These are phyloP conservation scores for Coprinellus micaceus DNA, from an alignment of 768 basidiomycete species.

Conservation along the genomic window DNA sequence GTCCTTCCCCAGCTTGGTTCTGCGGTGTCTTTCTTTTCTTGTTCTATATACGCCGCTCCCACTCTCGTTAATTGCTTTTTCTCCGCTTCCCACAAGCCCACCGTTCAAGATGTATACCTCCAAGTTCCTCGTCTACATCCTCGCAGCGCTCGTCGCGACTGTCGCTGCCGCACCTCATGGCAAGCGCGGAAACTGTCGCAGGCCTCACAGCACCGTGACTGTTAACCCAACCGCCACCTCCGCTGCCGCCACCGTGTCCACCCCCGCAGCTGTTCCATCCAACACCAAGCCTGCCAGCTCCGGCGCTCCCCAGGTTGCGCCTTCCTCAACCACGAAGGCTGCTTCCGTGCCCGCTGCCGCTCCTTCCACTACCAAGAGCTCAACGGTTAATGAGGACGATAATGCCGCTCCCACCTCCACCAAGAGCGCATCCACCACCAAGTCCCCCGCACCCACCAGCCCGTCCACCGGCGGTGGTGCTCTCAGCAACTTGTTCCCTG, in stretches of 20 bases:
- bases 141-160: constrained; percentile 20
- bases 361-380: too few relatives aligned
- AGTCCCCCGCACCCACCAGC: constrained; percentile 14
- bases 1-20: constrained; percentile 1
- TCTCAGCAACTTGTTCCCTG: constrained; percentile 41
- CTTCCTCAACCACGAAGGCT: constrained; percentile 10
- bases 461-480: constrained; percentile 13
- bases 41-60: constrained; percentile 3
- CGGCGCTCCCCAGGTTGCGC: not conserved
- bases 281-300: constrained; percentile 5
- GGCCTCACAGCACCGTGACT: not conserved
- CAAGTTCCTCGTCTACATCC: constrained; percentile 22
- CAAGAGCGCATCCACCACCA: constrained; percentile 3
- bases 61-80: not conserved
- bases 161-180: constrained; percentile 16
- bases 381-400: too few relatives aligned
- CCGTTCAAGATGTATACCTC: constrained; percentile 22
- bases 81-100: constrained; percentile 12
- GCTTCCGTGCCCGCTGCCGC: too few relatives aligned
- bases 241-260: constrained; percentile 9
- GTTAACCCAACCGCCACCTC: constrained; percentile 1
- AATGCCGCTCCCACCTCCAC: too few relatives aligned
- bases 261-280: constrained; percentile 5
- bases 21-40: constrained; percentile 3
- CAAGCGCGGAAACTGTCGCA: not conserved